Base-by-base conservation (phyloP, 495 filamentous ascomycete species). In the Pseudevernia furfuracea region DNA sequence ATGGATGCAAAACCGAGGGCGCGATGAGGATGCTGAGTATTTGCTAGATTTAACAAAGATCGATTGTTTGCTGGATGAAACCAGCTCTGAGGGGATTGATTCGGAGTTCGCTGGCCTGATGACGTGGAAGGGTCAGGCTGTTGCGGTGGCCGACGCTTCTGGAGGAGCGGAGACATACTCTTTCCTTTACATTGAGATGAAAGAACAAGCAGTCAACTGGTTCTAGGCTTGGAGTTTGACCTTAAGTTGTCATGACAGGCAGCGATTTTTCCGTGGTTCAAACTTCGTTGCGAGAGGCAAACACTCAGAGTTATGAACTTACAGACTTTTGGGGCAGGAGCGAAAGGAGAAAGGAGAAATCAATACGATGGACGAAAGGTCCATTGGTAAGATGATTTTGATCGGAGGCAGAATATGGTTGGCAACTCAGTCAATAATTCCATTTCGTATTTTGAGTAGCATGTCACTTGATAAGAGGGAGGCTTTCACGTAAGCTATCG, bases 1-100 rank as follows among this genome's bases (percentile, higher is more conserved):
- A 66, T 58, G 5, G 55, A 66, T 37, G 64, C 48, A 30, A 66
- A 66, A 9, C 55, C 64, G 38, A 61, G 28, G 23, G 59, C 25
- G n/a, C 59, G 58, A 48, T 66, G 49, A 23, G 58, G 60, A 57
- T 66, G 59, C 23, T 41, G 55, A 28, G 59, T 17, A 17, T 9
- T 66, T 34, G 52, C 19, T 34, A 64, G 58, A 56, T 56, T 58
- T 23, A 62, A 49, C 1, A 61, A 30, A 14, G 61, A 67, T 57
- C 39, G 66, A 56, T 60, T 64, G 4, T 59, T 55, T 55, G 58
- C 48, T 36, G 62, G 62, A 14, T 56, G 62, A 30, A 64, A 48
- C 62, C 62, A 64, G 44, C 46, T 55, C 41, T 64, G 55, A 49
- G 55, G 62, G 1, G 62, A 46, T 19, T 12, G 34, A 58, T 6